Conservation (phyloP, 225 moss, liverwort and hornwort species). For the Pseudoscleropodium purum region DNA sequence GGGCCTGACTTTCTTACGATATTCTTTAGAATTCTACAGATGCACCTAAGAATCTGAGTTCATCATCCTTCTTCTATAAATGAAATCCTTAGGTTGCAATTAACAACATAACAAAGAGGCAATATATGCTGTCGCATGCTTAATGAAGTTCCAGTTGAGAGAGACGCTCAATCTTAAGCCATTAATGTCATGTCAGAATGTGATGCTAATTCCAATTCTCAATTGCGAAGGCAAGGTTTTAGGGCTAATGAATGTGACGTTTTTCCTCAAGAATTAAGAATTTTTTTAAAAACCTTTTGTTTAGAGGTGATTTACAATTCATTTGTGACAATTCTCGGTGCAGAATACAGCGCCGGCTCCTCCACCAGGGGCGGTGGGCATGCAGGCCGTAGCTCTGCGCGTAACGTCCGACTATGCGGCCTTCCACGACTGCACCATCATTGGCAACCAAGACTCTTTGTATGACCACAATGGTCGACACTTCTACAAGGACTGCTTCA, state of each 20-base stretch:
- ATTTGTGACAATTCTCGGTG: background rate
- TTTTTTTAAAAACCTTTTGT: background rate
- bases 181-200: background rate
- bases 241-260: no score
- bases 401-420: constrained; percentile 35
- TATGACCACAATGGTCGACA: constrained; percentile 53
- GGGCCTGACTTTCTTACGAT: background rate
- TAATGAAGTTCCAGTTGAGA: background rate
- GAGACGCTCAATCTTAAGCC: background rate
- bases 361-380: constrained; percentile 33
- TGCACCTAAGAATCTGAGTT: background rate
- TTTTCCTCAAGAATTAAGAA: background rate
- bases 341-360: constrained; percentile 43
- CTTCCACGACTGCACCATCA: constrained; percentile 35
- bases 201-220: background rate
- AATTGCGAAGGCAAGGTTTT: background rate
- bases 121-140: background rate
- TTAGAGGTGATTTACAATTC: background rate
- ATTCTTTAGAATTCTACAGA: background rate
- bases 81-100: background rate
- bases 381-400: constrained; percentile 53
- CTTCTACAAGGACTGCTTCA: constrained; percentile 39
- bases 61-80: background rate
- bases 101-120: background rate
- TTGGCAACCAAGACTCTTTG: constrained; percentile 38